Conservation (phyloP, 1,284 basidiomycete species). For the Xanthoconium separans region DNA sequence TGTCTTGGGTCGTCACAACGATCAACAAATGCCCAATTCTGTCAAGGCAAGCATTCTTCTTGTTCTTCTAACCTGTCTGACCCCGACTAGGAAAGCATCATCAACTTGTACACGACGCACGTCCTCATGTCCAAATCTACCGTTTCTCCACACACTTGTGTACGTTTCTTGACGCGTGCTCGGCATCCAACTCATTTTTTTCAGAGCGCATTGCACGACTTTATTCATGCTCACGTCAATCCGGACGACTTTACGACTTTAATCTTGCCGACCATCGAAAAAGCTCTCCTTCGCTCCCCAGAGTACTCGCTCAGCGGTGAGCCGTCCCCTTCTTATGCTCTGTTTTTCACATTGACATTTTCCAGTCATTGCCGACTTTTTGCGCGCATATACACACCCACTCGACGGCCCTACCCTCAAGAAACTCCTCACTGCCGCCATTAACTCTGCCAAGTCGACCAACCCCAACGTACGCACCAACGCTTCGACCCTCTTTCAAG, state of each 20-base stretch:
- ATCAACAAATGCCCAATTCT: conserved; percentile 25
- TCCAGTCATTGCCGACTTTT: conserved; percentile 55
- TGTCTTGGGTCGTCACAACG: conserved; percentile 61
- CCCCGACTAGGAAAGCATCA: conserved; percentile 44
- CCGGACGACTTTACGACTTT: conserved; percentile 48
- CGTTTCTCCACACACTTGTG: conserved; percentile 49
- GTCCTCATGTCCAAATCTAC: conserved; percentile 59
- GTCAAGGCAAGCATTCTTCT: conserved; percentile 18
- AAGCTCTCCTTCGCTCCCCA: conserved; percentile 70
- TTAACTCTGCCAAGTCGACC: conserved; percentile 78
- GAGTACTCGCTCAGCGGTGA: conserved; percentile 65
- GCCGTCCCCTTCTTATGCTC: conserved; percentile 11
- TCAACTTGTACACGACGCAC: conserved; percentile 49
- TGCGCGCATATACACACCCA: conserved; percentile 54
- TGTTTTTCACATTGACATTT: conserved; percentile 4
- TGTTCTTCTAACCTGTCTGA: background rate
- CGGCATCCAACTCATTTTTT: conserved; percentile 10
- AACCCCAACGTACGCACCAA: conserved; percentile 64
- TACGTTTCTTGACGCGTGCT: conserved; percentile 31
- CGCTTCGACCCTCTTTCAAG: conserved; percentile 61
- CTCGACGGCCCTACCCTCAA: conserved; percentile 57
- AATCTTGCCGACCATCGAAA: conserved; percentile 70
- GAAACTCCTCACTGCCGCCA: conserved; percentile 61
- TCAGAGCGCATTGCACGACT: conserved; percentile 56
- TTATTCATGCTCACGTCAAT: conserved; percentile 53